Evolutionary conservation across 768 basidiomycete genomes (phyloP).

Genomic region (Calocera viscosa): DNA sequence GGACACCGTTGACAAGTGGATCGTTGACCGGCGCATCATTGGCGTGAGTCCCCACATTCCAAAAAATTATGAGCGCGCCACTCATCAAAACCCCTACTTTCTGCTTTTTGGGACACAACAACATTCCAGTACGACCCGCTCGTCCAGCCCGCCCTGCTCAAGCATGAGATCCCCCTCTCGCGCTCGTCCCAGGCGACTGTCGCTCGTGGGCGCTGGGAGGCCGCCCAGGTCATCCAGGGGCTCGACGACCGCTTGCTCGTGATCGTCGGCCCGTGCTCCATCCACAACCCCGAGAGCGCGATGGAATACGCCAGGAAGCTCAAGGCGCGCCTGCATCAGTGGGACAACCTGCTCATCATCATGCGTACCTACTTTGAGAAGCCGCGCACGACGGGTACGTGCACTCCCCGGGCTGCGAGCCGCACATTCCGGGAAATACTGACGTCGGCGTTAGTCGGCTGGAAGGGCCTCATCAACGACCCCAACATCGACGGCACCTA

Average conservation of each 20-base stretch:
- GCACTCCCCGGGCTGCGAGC: background rate
- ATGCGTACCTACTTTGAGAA: constrained; percentile 98
- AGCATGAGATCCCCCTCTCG: constrained; percentile 69
- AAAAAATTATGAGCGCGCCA: constrained; percentile 6
- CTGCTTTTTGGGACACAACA: background rate
- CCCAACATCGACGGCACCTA: constrained; percentile 91
- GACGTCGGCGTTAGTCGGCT: constrained; percentile 23
- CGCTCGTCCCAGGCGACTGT: constrained; percentile 55
- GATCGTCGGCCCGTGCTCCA: constrained; percentile 90
- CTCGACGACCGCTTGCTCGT: constrained; percentile 78
- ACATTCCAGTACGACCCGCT: constrained; percentile 77
- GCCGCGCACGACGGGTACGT: constrained; percentile 76
- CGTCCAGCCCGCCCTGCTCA: constrained; percentile 79
- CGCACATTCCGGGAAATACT: background rate
- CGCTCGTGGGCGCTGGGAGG: constrained; percentile 60
- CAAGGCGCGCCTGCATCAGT: constrained; percentile 46
- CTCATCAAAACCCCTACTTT: constrained; percentile 8
- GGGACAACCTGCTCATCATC: constrained; percentile 66
- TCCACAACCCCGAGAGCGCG: constrained; percentile 79
- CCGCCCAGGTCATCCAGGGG: constrained; percentile 70
- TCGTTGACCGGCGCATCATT: constrained; percentile 69
- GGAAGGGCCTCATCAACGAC: constrained; percentile 88
- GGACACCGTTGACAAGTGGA: constrained; percentile 56
- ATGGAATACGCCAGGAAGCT: constrained; percentile 66
- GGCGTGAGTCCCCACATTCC: constrained; percentile 41